A percentile compares a stretch with the other conserved stretches of the same genome.
These are phyloP conservation scores for Leccinum griseonigrum DNA, from an alignment of 1,284 basidiomycete species.

Conservation along the genomic window DNA sequence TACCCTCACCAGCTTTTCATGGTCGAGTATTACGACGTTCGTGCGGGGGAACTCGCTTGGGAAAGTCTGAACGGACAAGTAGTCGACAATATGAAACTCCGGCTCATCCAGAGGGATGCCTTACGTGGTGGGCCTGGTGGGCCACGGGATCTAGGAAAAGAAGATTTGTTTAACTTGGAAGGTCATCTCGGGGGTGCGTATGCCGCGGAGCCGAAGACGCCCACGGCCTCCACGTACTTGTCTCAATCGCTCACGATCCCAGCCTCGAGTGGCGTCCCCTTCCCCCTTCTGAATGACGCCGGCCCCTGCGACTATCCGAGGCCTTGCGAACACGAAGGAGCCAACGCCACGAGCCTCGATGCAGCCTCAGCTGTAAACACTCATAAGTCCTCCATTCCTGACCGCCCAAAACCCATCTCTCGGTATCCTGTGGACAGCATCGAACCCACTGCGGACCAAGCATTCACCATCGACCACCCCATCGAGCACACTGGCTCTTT, in stretches of 20 bases:
- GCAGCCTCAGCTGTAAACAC: constrained; percentile 11
- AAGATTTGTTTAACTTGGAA: constrained; percentile 29
- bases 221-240: constrained; percentile 36
- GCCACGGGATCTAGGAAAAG: constrained; percentile 29
- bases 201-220: constrained; percentile 38
- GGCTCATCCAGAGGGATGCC: constrained; percentile 21
- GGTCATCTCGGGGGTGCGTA: constrained; percentile 31
- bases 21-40: constrained; percentile 64
- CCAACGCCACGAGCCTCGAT: constrained; percentile 12
- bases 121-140: constrained; percentile 20
- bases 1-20: constrained; percentile 40
- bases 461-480: constrained; percentile 15
- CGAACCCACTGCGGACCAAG: constrained; percentile 17
- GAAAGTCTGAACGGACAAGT: constrained; percentile 38
- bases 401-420: constrained; percentile 19
- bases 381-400: constrained; percentile 15
- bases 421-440: constrained; percentile 20
- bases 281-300: constrained; percentile 33
- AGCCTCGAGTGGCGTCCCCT: constrained; percentile 26
- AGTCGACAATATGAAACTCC: constrained; percentile 45
- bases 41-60: constrained; percentile 49
- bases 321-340: constrained; percentile 26
- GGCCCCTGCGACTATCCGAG: constrained; percentile 20
- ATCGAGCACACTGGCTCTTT: constrained; percentile 11
- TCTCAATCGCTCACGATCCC: constrained; percentile 31